Conservation (phyloP, 1,284 basidiomycete species). For the Cutaneotrichosporon cyanovorans region DNA sequence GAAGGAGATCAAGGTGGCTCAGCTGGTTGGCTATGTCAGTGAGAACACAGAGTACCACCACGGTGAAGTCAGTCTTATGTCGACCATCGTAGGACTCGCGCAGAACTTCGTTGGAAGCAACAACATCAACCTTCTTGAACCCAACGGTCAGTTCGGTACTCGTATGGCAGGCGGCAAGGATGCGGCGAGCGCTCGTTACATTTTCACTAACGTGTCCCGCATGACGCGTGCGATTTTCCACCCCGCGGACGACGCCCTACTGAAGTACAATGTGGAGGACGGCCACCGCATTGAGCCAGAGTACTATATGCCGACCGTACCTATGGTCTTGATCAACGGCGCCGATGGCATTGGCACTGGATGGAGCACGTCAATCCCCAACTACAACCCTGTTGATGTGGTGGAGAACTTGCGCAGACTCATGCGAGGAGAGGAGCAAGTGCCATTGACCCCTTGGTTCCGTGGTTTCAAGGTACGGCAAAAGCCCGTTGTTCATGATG, state of each 20-base stretch:
- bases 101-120: constrained; percentile 95
- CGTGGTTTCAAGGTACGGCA: constrained; percentile 61
- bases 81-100: constrained; percentile 89
- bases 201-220: constrained; percentile 74
- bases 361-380: constrained; percentile 91
- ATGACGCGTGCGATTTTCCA: constrained; percentile 78
- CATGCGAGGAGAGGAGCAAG: constrained; percentile 77
- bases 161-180: constrained; percentile 83
- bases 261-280: constrained; percentile 82
- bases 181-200: constrained; percentile 93
- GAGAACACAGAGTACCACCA: constrained; percentile 97
- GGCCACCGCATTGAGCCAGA: constrained; percentile 85
- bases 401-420: constrained; percentile 78
- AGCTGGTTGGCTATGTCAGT: constrained; percentile 88
- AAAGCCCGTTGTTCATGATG: constrained; percentile 54
- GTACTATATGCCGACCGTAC: constrained; percentile 86
- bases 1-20: constrained; percentile 91
- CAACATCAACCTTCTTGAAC: constrained; percentile 83
- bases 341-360: constrained; percentile 97
- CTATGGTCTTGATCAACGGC: constrained; percentile 87
- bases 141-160: constrained; percentile 95
- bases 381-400: constrained; percentile 88
- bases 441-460: constrained; percentile 94
- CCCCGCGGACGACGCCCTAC: constrained; percentile 72
- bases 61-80: constrained; percentile 77